A percentile compares a stretch with the other conserved stretches of the same genome.
These are phyloP conservation scores for Antarctomyces pellizariae DNA, from an alignment of 495 filamentous ascomycete species.

Conservation along the genomic window DNA sequence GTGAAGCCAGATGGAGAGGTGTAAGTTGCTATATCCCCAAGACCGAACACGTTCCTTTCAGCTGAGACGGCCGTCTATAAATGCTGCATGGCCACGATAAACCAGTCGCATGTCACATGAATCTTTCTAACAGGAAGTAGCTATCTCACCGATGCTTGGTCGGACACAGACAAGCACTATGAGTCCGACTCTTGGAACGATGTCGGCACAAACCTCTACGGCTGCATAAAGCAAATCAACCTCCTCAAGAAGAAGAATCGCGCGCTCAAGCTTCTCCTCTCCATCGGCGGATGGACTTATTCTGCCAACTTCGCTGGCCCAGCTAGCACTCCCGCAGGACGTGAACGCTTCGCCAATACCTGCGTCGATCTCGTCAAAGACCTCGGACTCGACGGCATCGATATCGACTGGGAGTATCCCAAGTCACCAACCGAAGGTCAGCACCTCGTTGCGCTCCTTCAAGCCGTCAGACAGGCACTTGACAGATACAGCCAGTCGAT, in stretches of 20 bases:
- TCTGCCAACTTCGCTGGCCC: constrained; percentile 63
- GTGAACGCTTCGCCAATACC: constrained; percentile 40
- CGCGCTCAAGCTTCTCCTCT: constrained; percentile 74
- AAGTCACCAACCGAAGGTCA: constrained; percentile 34
- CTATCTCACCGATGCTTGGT: constrained; percentile 63
- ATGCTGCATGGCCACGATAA: not conserved
- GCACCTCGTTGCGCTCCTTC: constrained; percentile 53
- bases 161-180: constrained; percentile 78
- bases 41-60: not conserved
- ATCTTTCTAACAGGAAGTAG: constrained; percentile 13
- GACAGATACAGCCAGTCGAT: constrained; percentile 35
- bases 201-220: constrained; percentile 55
- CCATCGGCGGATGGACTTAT: constrained; percentile 95
- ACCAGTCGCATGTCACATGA: not conserved
- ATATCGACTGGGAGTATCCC: constrained; percentile 43
- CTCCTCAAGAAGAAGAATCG: constrained; percentile 74
- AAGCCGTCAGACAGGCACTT: constrained; percentile 33
- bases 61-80: not conserved
- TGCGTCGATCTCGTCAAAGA: constrained; percentile 47
- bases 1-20: constrained; percentile 43
- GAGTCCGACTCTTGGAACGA: constrained; percentile 55
- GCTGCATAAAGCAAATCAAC: constrained; percentile 83
- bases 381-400: constrained; percentile 31
- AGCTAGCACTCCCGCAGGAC: constrained; percentile 36
- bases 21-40: constrained; percentile 18